These are phyloP conservation scores for Arthroderma sp. DNA, from an alignment of 2,329 filamentous ascomycete species.

Conservation along the genomic window DNA sequence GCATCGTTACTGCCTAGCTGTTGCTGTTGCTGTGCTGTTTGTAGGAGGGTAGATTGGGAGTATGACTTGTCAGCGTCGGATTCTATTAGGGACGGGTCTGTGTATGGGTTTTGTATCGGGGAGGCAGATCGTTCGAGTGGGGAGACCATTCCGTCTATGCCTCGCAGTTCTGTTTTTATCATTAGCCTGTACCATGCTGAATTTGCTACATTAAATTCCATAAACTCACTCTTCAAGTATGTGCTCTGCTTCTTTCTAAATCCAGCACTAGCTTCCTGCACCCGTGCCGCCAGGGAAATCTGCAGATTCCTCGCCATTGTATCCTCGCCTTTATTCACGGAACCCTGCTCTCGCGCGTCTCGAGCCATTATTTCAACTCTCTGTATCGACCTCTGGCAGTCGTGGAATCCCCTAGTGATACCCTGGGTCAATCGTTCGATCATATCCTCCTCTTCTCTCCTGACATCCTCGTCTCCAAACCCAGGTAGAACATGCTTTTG, in stretches of 20 bases:
- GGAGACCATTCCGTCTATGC: conserved; percentile 51
- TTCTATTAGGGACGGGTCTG: conserved; percentile 79
- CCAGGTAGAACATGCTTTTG: conserved; percentile 94
- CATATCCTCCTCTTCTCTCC: conserved; percentile 72
- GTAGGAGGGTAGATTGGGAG: conserved; percentile 77
- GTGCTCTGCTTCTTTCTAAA: conserved; percentile 97
- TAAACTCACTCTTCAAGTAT: conserved; percentile 71
- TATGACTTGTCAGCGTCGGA: conserved; percentile 88
- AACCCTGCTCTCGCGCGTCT: conserved; percentile 57
- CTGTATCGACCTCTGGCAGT: conserved; percentile 80
- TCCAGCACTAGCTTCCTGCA: conserved; percentile 80
- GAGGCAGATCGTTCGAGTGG: conserved; percentile 41
- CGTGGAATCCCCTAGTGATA: conserved; percentile 79
- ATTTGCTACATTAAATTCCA: not conserved
- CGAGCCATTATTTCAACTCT: conserved; percentile 76
- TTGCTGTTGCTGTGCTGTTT: conserved; percentile 55
- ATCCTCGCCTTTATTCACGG: conserved; percentile 62
- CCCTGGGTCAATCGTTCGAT: conserved; percentile 85
- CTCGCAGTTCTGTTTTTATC: conserved; percentile 52
- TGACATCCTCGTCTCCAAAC: conserved; percentile 88
- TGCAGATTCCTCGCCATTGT: conserved; percentile 95
- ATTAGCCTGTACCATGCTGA: not conserved
- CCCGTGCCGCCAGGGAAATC: conserved; percentile 72
- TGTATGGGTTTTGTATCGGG: conserved; percentile 52
- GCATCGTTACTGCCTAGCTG: conserved; percentile 58